A percentile compares a stretch with the other conserved stretches of the same genome.
Conservation (phyloP, 257 asterid species). For the Nicotiana benthamiana region DNA sequence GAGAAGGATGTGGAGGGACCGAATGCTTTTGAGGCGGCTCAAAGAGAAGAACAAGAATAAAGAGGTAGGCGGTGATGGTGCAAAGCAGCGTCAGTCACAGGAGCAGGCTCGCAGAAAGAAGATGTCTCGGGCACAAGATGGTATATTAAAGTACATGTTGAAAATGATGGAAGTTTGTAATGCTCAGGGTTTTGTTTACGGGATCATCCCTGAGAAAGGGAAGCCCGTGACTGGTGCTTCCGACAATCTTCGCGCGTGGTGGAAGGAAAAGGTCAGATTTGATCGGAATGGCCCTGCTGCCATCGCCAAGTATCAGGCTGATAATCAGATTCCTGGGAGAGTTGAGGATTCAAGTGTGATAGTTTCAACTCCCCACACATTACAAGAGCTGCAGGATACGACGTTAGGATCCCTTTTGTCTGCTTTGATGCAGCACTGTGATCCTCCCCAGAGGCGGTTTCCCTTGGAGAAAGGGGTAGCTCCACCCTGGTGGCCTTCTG, state of each 20-base stretch:
- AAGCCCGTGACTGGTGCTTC: conserved; percentile 60
- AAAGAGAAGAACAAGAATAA: conserved; percentile 42
- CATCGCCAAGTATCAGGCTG: conserved; percentile 34
- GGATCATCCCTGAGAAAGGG: conserved; percentile 63
- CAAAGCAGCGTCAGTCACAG: conserved; percentile 38
- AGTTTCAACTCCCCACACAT: conserved; percentile 28
- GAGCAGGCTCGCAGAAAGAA: conserved; percentile 63
- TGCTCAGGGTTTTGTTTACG: conserved; percentile 63
- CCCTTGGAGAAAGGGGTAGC: conserved; percentile 48
- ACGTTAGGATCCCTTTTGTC: conserved; percentile 52
- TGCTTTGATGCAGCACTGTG: conserved; percentile 52
- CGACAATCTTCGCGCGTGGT: conserved; percentile 57
- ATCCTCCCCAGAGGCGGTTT: conserved; percentile 48
- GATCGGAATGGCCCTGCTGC: conserved; percentile 61
- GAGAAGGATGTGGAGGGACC: conserved; percentile 49
- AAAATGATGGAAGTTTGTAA: conserved; percentile 63
- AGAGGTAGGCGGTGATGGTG: conserved; percentile 21
- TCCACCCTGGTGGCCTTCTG: conserved; percentile 68
- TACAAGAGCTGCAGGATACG: conserved; percentile 51
- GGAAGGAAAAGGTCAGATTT: conserved; percentile 63
- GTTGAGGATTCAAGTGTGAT: conserved; percentile 24
- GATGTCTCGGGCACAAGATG: conserved; percentile 64
- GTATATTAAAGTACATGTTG: conserved; percentile 55
- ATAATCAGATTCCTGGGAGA: conserved; percentile 26
- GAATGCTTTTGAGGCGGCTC: conserved; percentile 36